Percentiles rank a stretch among this genome's conserved stretches.
Conservation (phyloP, 2,329 filamentous ascomycete genomes). For the Cadophora luteo-olivacea region DNA sequence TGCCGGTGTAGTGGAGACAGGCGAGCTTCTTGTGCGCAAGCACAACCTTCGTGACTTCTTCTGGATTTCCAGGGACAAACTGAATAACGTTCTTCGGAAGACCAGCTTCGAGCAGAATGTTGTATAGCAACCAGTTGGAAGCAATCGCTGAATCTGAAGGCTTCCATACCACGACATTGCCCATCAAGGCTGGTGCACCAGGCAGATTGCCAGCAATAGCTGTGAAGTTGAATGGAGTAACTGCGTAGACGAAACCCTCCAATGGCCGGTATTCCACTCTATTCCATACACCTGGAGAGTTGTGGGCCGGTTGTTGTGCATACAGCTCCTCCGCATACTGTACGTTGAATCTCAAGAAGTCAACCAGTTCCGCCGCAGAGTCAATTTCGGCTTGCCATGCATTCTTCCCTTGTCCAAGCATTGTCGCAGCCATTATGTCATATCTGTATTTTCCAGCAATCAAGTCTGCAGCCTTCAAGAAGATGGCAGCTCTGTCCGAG, state of each 20-base stretch:
- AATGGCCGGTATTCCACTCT: conserved; percentile 87
- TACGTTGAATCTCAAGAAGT: conserved; percentile 95
- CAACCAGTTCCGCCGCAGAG: conserved; percentile 86
- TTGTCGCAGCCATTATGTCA: conserved; percentile 94
- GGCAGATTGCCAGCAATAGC: conserved; percentile 90
- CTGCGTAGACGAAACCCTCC: conserved; percentile 94
- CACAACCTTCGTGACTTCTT: conserved; percentile 79
- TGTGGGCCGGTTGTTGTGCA: conserved; percentile 82
- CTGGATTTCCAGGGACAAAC: conserved; percentile 89
- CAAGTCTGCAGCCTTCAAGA: conserved; percentile 94
- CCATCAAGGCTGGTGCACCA: conserved; percentile 83
- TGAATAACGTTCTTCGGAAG: conserved; percentile 90
- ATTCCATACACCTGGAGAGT: conserved; percentile 89
- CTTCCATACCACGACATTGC: conserved; percentile 97
- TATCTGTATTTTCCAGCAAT: conserved; percentile 93
- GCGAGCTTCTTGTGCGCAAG: conserved; percentile 82
- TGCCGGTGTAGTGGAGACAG: conserved; percentile 94
- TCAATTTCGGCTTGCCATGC: conserved; percentile 99
- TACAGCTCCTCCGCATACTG: conserved; percentile 93
- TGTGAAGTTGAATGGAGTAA: conserved; percentile 97
- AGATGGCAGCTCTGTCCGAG: conserved; percentile 87
- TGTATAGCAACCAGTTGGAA: conserved; percentile 90
- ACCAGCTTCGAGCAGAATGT: conserved; percentile 90
- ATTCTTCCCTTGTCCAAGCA: conserved; percentile 97
- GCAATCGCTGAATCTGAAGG: conserved; percentile 88